Evolutionary conservation across 2,329 filamentous ascomycete genomes (phyloP).

Genomic region (Rutstroemia sydowiana): DNA sequence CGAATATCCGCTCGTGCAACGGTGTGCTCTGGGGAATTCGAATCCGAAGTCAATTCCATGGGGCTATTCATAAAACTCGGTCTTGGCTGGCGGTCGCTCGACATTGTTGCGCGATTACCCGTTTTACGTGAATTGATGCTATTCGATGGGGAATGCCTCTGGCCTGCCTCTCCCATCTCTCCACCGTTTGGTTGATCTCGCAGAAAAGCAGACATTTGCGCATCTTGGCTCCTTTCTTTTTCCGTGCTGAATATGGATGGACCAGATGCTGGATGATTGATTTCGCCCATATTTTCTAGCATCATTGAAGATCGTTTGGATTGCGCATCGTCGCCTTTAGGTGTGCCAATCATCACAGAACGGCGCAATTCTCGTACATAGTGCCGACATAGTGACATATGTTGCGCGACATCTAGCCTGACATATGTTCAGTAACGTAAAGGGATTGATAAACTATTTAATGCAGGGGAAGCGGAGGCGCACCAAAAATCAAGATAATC

Average conservation of each 20-base stretch:
- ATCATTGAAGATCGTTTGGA: slow-evolving; percentile 82
- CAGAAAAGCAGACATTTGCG: slow-evolving; percentile 85
- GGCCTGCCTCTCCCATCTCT: slow-evolving; percentile 27
- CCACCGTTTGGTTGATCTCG: slow-evolving; percentile 55
- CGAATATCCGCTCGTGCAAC: slow-evolving; percentile 86
- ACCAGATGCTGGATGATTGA: slow-evolving; percentile 50
- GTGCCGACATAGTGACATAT: slow-evolving; percentile 95
- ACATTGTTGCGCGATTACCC: slow-evolving; percentile 41
- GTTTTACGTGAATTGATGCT: slow-evolving; percentile 27
- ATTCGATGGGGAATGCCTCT: slow-evolving; percentile 48
- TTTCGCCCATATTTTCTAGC: slow-evolving; percentile 65
- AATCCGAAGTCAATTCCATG: slow-evolving; percentile 60
- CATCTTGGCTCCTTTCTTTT: slow-evolving; percentile 73
- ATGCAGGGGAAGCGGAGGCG: slow-evolving; percentile 24
- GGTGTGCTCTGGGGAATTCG: slow-evolving; percentile 73
- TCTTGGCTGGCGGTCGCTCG: slow-evolving; percentile 37
- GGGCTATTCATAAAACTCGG: slow-evolving; percentile 55
- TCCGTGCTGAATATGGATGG: slow-evolving; percentile 57
- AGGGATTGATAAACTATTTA: background rate
- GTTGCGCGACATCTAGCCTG: slow-evolving; percentile 98
- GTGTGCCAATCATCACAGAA: slow-evolving; percentile 87
- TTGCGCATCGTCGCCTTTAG: slow-evolving; percentile 68
- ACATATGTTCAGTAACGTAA: slow-evolving; percentile 6
- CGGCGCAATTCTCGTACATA: slow-evolving; percentile 93
- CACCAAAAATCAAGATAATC: slow-evolving; percentile 99